A percentile compares a stretch with the other conserved stretches of the same genome.
phyloP scores from a whole-genome alignment of 805 yeast species.

The Candida alai region DNA sequence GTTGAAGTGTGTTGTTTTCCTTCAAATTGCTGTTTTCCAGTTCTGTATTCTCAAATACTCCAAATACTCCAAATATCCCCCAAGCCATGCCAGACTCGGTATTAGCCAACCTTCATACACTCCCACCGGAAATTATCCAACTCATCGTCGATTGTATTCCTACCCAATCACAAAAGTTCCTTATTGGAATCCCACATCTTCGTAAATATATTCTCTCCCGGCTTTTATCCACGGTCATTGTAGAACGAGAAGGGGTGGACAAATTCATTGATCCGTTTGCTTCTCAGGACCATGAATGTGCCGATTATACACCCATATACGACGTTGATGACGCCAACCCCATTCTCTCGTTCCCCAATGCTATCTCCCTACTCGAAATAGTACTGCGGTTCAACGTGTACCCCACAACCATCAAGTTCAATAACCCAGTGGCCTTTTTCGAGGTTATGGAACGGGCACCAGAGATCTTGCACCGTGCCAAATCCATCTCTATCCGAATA shows the following conservation, averaged over 20 bases:
- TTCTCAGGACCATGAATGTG: background rate
- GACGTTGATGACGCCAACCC: background rate
- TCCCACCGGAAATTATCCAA: conserved; percentile 5
- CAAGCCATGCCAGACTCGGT: background rate
- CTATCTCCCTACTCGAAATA: conserved; percentile 1
- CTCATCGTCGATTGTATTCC: conserved; percentile 3
- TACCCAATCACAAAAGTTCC: background rate
- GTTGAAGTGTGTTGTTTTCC: too few species aligned
- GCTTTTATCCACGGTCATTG: background rate
- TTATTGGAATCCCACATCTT: background rate
- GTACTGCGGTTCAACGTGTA: background rate
- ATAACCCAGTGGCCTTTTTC: background rate
- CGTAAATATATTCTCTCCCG: conserved; percentile 2
- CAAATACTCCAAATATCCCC: too few species aligned
- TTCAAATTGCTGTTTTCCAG: too few species aligned
- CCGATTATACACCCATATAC: conserved; percentile 2
- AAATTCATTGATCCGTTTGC: conserved; percentile 2
- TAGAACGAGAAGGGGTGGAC: background rate
- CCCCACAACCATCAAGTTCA: background rate
- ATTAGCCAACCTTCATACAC: conserved; percentile 1
- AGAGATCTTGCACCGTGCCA: conserved; percentile 1
- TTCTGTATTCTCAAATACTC: too few species aligned
- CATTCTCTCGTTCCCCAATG: background rate
- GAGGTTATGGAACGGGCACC: background rate
- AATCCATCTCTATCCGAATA: background rate